Evolutionary conservation across 805 yeast genomes (phyloP).

Genomic region (Pichia pseudocactophila): DNA sequence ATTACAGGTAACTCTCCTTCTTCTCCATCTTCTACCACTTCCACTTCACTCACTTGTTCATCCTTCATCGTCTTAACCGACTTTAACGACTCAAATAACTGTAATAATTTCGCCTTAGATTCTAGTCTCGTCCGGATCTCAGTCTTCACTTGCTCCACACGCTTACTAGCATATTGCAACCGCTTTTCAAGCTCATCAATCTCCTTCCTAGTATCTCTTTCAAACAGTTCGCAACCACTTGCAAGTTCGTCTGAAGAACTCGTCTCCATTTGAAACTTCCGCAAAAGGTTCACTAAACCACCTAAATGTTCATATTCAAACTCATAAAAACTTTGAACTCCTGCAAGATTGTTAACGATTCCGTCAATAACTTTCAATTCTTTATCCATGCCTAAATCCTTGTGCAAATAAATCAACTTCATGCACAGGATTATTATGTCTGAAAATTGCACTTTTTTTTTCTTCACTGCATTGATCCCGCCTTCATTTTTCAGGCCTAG

Average conservation of each 20-base stretch:
- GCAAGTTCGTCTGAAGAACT: slow-evolving; percentile 11
- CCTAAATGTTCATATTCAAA: slow-evolving; percentile 18
- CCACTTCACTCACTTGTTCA: not conserved
- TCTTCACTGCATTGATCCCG: not conserved
- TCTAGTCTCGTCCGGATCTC: slow-evolving; percentile 31
- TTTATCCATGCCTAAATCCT: slow-evolving; percentile 15
- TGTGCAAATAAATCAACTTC: not conserved
- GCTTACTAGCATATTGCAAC: slow-evolving; percentile 10
- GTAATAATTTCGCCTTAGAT: slow-evolving; percentile 21
- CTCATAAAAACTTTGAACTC: slow-evolving; percentile 21
- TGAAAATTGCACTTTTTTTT: not conserved
- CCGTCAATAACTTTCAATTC: slow-evolving; percentile 22
- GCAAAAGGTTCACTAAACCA: slow-evolving; percentile 11
- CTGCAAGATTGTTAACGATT: slow-evolving; percentile 19
- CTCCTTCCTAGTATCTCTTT: slow-evolving; percentile 17
- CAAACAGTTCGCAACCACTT: slow-evolving; percentile 14
- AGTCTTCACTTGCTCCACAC: slow-evolving; percentile 17
- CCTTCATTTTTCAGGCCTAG: not conserved
- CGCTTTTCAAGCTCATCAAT: slow-evolving; percentile 10
- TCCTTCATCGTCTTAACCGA: slow-evolving; percentile 21
- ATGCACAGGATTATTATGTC: too few relatives aligned
- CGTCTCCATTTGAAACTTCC: slow-evolving; percentile 15
- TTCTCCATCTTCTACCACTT: not conserved
- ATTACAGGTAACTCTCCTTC: slow-evolving; percentile 51
- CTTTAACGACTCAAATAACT: slow-evolving; percentile 20